Evolutionary conservation across 805 yeast species (phyloP), one percentile per base, ranked within the genome.

Genomic region (Saccharomycopsis javanensis): DNA sequence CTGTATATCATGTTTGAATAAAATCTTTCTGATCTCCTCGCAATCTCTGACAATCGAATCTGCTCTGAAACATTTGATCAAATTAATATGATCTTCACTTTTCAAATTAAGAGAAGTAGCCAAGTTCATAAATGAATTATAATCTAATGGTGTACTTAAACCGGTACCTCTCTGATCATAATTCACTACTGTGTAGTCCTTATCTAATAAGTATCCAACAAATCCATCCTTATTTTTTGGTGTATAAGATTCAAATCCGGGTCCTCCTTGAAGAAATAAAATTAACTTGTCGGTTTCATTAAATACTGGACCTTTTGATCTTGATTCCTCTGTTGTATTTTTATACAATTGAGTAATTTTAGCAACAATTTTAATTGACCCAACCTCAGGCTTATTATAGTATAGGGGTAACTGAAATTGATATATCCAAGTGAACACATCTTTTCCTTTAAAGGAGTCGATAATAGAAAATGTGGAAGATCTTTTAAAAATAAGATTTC

Each of bases 121-220:
- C 28, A 23, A 53, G 18, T 57, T 61, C 33, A 59, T 23, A 8
- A 69, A 28, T 0, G 69, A 64, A 2, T 61, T 64, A 1, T 68
- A 64, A 51, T 78, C 79, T 18, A 81, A 64, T 0, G 80, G 75
- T 3, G 76, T 68, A 51, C 81, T 76, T 27, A 76, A 65, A 0
- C 85, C 86, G 0, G 85, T 81, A n/a, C 85, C 86, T 63, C 85
- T 67, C 64, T 81, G 85, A 67, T 81, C 86, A 52, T 79, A 66
- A 45, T 71, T 74, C 13, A 81, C 65, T 5, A 78, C 67, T 64
- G 73, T 74, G 61, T 70, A 75, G 2, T 77, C 80, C 38, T 68
- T 66, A 13, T 72, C 74, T 8, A 77, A 38, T 51, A 76, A 65
- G 31, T 66, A 69, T 50, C 75, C 72, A n/a, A 73, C 68, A 52